phyloP scores from a whole-genome alignment of 331 rosid species.

The Ulmus americana region DNA sequence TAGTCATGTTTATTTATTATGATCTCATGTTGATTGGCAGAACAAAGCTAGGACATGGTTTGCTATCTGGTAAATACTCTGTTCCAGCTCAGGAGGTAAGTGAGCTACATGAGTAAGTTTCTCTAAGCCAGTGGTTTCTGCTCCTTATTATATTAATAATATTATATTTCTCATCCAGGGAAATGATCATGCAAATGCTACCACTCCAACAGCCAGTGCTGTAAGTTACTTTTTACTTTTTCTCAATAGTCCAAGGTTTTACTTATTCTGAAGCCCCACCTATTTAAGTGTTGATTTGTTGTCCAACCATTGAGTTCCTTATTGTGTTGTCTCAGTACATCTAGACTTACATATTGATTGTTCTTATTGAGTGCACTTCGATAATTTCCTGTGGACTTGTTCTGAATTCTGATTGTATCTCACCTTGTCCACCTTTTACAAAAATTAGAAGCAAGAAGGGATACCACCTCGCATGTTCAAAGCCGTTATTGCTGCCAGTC shows the following conservation, averaged over 20 bases:
- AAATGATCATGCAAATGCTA: conserved; percentile 39
- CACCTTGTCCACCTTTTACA: conserved; percentile 10
- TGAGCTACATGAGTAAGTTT: neutral
- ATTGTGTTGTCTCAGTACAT: neutral
- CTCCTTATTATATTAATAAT: conserved; percentile 13
- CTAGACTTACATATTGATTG: neutral
- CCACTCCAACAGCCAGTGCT: conserved; percentile 39
- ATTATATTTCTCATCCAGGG: conserved; percentile 40
- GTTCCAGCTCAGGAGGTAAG: conserved; percentile 63
- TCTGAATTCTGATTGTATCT: conserved; percentile 6
- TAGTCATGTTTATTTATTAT: conserved; percentile 12
- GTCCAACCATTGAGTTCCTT: neutral
- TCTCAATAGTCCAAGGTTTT: neutral
- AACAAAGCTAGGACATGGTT: conserved; percentile 87
- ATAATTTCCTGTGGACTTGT: conserved; percentile 18
- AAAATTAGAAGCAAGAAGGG: conserved; percentile 72
- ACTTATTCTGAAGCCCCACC: neutral
- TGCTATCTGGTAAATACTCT: conserved; percentile 90
- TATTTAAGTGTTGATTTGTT: neutral
- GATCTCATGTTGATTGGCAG: conserved; percentile 36
- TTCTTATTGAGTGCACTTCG: neutral
- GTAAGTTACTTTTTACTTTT: conserved; percentile 36
- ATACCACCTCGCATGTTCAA: conserved; percentile 92
- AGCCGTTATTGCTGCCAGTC: conserved; percentile 85
- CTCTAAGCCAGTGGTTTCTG: conserved; percentile 12